Evolutionary conservation across 371 early-diverging fungal species (phyloP).

Genomic region (Haplosporangium sp.): DNA sequence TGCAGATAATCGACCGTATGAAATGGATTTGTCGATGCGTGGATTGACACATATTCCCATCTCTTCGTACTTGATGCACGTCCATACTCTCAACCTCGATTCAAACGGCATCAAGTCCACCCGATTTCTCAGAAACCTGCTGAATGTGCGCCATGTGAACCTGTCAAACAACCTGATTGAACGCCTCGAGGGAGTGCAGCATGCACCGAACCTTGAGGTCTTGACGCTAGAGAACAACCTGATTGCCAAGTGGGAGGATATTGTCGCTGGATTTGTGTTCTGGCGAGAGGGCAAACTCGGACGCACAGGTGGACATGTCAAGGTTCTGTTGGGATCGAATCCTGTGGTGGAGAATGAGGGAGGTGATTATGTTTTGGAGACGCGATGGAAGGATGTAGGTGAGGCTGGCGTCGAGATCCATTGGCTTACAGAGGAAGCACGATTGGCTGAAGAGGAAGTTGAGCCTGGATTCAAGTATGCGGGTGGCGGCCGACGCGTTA

Average conservation of each 20-base stretch:
- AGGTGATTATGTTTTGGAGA: slow-evolving; percentile 49
- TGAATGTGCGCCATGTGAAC: slow-evolving; percentile 35
- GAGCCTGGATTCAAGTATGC: background rate
- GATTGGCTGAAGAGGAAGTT: slow-evolving; percentile 21
- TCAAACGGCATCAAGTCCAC: slow-evolving; percentile 42
- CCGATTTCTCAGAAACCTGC: slow-evolving; percentile 36
- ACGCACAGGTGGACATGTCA: slow-evolving; percentile 31
- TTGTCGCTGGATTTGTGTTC: slow-evolving; percentile 45
- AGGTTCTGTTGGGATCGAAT: slow-evolving; percentile 33
- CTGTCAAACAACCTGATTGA: slow-evolving; percentile 47
- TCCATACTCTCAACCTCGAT: slow-evolving; percentile 44
- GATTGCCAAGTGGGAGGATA: slow-evolving; percentile 50
- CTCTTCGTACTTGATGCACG: slow-evolving; percentile 41
- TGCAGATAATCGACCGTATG: slow-evolving; percentile 10
- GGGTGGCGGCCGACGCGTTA: slow-evolving; percentile 35
- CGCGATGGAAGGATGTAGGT: slow-evolving; percentile 51
- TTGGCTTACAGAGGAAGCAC: slow-evolving; percentile 32
- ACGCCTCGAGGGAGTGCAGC: slow-evolving; percentile 47
- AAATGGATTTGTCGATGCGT: slow-evolving; percentile 48
- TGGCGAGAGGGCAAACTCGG: slow-evolving; percentile 49
- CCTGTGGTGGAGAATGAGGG: slow-evolving; percentile 47
- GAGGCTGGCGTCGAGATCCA: slow-evolving; percentile 41
- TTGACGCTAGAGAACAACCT: slow-evolving; percentile 38
- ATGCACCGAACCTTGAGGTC: slow-evolving; percentile 38
- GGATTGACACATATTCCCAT: slow-evolving; percentile 51